phyloP scores from a whole-genome alignment of 345 rosid genomes.

The Microthlaspi erraticum region DNA sequence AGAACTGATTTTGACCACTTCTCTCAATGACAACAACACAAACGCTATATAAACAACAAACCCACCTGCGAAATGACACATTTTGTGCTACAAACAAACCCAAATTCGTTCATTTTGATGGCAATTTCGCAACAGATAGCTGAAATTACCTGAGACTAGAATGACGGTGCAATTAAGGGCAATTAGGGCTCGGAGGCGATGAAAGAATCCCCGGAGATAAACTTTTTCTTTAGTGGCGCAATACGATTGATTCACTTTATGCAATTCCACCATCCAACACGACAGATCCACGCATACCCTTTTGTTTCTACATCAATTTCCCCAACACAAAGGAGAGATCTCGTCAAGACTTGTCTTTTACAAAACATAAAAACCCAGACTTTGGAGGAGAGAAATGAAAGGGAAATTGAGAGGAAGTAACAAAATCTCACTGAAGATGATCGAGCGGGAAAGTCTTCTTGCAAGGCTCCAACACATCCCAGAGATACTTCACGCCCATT shows the following conservation, averaged over 20 bases:
- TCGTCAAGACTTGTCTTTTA: background rate
- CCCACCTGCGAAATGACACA: background rate
- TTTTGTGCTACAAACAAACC: background rate
- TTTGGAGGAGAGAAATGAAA: background rate
- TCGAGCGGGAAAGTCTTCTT: constrained; percentile 85
- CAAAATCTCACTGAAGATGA: constrained; percentile 67
- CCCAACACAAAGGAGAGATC: background rate
- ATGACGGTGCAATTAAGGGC: constrained; percentile 84
- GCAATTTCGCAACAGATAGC: background rate
- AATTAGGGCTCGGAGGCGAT: constrained; percentile 88
- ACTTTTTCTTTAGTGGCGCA: constrained; percentile 59
- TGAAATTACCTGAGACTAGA: constrained; percentile 65
- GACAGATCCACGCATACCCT: constrained; percentile 90
- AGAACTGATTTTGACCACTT: constrained; percentile 7
- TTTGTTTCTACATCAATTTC: constrained; percentile 66
- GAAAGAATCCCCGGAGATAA: constrained; percentile 76
- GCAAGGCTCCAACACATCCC: constrained; percentile 92
- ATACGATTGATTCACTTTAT: constrained; percentile 66
- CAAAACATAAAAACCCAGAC: background rate
- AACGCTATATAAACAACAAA: constrained; percentile 4
- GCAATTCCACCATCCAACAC: constrained; percentile 93
- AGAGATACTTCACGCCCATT: constrained; percentile 90
- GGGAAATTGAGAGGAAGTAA: constrained; percentile 10
- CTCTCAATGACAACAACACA: background rate
- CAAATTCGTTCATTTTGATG: background rate